Conservation (phyloP, 2,329 filamentous ascomycete genomes). For the Colletotrichum zoysiae region DNA sequence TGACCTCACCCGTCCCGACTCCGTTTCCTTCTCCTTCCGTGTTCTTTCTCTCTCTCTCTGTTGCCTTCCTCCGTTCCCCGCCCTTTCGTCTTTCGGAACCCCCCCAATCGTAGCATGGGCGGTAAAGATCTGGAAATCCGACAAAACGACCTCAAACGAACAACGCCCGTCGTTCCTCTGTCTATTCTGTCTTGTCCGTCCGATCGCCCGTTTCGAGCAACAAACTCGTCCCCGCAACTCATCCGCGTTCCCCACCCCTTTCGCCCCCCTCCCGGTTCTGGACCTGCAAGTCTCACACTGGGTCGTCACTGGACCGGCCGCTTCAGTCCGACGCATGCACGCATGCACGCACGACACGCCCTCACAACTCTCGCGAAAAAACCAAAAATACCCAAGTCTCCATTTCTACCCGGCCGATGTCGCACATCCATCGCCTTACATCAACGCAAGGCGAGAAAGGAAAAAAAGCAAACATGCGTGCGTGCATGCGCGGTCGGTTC, state of each 20-base stretch:
- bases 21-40: neutral
- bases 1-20: neutral
- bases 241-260: no score
- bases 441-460: neutral
- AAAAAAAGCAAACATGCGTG: neutral
- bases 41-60: no score
- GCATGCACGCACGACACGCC: neutral
- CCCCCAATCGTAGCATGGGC: neutral
- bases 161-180: neutral
- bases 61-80: no score
- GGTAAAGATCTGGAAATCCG: neutral
- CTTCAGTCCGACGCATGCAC: neutral
- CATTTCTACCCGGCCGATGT: neutral
- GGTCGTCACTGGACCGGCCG: neutral
- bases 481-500: neutral
- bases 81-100: neutral
- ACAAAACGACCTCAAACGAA: neutral
- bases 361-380: no score
- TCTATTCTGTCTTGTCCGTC: no score
- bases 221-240: neutral
- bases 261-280: neutral
- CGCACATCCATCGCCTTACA: slow-evolving; percentile 6
- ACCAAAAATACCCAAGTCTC: no score
- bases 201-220: neutral
- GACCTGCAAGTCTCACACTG: slow-evolving; percentile 27